Evolutionary conservation across 1,284 basidiomycete species (phyloP), one percentile per base, ranked within the genome.

Genomic region (Ganoderma meredithae): DNA sequence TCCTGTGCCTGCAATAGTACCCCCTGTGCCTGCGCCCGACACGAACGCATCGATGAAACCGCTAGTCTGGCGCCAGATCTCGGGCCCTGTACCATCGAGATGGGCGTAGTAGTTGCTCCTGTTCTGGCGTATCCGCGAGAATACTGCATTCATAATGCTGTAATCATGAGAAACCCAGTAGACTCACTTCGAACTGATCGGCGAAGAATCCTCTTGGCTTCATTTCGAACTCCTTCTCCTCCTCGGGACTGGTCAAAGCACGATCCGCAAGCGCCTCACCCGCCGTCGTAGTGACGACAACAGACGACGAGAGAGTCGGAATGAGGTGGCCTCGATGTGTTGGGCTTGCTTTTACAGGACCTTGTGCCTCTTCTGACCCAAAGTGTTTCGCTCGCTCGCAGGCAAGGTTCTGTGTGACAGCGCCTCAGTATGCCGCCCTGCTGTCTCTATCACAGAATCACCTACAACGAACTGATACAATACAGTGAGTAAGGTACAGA

Each of bases 1-100:
- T 0, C 95, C 95, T 1, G 88, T 89, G 0, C 97, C 98, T 0
- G 95, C 91, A 47, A 99, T 88, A 0, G 97, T 99, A 3, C 98
- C 98, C 6, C 98, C 98, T 0, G 97, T 99, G 86, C 95, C 96
- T 69, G 97, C 96, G 1, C 98, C 98, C n/a, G 93, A 90, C 36
- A 99, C 92, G 76, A 99, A 99, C 2, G 93, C 96, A 75, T 94
- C 87, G 1, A 98, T 74, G 27, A 83, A 81, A 1, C 96, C 96
- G 72, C 90, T 92, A 0, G 95, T 96, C 77, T 99, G 98, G 62
- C 91, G 85, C 91, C 96, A 96, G 49, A 99, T 96, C 81, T 99
- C 98, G 0, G 96, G 96, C 0, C 95, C 98, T 0, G 97, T 99
- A 1, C 95, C 94, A 44, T 89, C 81, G 75, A 89, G 95, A 78